A percentile compares a stretch with the other conserved stretches of the same genome.
These are phyloP conservation scores for Brassica nigra DNA, from an alignment of 345 rosid genomes.

Conservation along the genomic window DNA sequence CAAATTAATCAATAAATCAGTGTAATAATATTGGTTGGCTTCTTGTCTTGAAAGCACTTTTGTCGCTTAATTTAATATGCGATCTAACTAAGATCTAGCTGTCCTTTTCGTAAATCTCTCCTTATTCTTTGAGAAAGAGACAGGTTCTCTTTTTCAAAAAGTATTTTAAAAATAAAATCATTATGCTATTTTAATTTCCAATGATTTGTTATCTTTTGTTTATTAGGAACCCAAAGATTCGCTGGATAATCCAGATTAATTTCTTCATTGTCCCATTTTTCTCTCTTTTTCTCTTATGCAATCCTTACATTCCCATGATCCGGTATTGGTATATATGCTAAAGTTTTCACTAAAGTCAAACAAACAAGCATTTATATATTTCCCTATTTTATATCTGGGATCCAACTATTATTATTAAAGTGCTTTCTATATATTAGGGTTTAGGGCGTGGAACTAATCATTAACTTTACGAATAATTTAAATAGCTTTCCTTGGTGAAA, in stretches of 20 bases:
- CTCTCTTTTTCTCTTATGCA: neutral
- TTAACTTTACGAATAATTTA: too few species aligned
- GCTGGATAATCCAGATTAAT: slow-evolving; percentile 20
- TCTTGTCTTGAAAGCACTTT: slow-evolving; percentile 31
- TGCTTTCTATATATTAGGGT: too few species aligned
- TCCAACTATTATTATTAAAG: too few species aligned
- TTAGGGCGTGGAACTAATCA: too few species aligned
- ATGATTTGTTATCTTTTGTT: slow-evolving; percentile 34
- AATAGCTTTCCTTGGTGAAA: too few species aligned
- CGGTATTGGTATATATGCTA: slow-evolving; percentile 15
- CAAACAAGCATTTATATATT: too few species aligned
- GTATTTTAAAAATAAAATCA: neutral
- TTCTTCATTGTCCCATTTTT: slow-evolving; percentile 31
- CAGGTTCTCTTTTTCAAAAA: neutral
- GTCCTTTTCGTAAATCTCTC: slow-evolving; percentile 36
- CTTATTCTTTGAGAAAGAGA: slow-evolving; percentile 31
- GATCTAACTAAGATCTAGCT: slow-evolving; percentile 36
- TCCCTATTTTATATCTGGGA: too few species aligned
- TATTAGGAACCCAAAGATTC: slow-evolving; percentile 26
- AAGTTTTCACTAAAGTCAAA: too few species aligned
- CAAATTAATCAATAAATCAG: neutral
- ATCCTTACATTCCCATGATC: slow-evolving; percentile 7
- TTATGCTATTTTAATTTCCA: slow-evolving; percentile 5
- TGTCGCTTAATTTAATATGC: slow-evolving; percentile 34
- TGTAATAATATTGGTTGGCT: slow-evolving; percentile 8